phyloP scores from a whole-genome alignment of 2,329 filamentous ascomycete genomes.

The Paraphaeosphaeria minitans region DNA sequence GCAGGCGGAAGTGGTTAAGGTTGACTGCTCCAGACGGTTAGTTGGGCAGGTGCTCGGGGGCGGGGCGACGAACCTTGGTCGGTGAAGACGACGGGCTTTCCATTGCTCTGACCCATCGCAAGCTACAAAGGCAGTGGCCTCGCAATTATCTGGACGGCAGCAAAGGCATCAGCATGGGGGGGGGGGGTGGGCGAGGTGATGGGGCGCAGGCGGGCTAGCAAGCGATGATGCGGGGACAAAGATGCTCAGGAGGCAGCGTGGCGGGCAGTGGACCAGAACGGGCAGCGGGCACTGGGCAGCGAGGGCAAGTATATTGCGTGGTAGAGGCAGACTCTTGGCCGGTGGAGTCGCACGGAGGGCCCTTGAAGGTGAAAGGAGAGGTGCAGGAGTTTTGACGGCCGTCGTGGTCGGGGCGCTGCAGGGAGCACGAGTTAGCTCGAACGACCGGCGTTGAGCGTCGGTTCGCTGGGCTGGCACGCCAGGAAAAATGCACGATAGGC shows the following conservation, averaged over 20 bases:
- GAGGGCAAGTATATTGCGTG: slow-evolving; percentile 11
- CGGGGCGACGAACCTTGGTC: slow-evolving; percentile 75
- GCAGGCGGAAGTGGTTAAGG: slow-evolving; percentile 93
- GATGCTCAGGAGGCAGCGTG: slow-evolving; percentile 9
- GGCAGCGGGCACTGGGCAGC: slow-evolving; percentile 11
- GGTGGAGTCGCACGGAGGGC: slow-evolving; percentile 15
- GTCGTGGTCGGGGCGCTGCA: slow-evolving; percentile 29
- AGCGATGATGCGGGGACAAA: slow-evolving; percentile 13
- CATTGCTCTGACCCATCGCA: slow-evolving; percentile 90
- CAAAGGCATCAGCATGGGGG: slow-evolving; percentile 23
- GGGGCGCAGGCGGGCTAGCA: slow-evolving; percentile 16
- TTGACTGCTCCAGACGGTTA: slow-evolving; percentile 67
- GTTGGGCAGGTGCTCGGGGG: neutral
- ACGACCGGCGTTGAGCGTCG: slow-evolving; percentile 7
- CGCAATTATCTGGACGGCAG: slow-evolving; percentile 4
- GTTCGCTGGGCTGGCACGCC: slow-evolving; percentile 7
- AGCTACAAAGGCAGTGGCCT: slow-evolving; percentile 34
- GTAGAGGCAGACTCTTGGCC: slow-evolving; percentile 12
- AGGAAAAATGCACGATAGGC: slow-evolving; percentile 27
- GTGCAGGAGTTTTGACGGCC: slow-evolving; percentile 29
- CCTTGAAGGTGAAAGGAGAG: slow-evolving; percentile 35
- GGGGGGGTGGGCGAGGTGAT: slow-evolving; percentile 13
- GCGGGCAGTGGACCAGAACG: slow-evolving; percentile 9
- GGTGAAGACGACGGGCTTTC: slow-evolving; percentile 88
- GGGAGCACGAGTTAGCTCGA: slow-evolving; percentile 14